Percentiles rank a stretch among this genome's conserved stretches.
Evolutionary conservation across 2,329 filamentous ascomycete species (phyloP).

Genomic region (Cryphonectria nitschkei): DNA sequence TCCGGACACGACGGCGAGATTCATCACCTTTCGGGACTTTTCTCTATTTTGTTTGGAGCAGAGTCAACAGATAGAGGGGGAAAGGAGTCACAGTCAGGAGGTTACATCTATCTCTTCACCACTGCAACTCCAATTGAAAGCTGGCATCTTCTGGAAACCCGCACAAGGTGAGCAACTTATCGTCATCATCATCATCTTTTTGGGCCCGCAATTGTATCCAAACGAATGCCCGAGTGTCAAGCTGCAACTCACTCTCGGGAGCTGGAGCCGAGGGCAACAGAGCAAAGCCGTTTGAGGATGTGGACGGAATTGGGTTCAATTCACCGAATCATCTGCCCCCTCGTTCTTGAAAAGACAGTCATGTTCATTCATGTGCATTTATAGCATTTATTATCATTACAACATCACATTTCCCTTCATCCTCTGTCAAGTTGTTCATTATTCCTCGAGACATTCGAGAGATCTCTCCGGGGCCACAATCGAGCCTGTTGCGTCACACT

Average conservation of each 20-base stretch:
- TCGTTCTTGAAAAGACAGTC: neutral
- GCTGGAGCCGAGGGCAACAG: neutral
- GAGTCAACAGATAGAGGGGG: neutral
- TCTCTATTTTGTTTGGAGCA: neutral
- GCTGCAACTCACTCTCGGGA: neutral
- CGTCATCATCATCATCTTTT: neutral
- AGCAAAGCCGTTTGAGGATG: neutral
- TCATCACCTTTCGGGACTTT: neutral
- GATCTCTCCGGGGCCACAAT: neutral
- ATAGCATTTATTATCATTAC: neutral
- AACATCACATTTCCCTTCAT: neutral
- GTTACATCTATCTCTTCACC: neutral
- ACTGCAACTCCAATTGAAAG: neutral
- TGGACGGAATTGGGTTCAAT: neutral
- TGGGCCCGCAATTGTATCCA: neutral
- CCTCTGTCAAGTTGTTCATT: neutral
- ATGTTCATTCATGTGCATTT: neutral
- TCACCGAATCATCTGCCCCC: neutral
- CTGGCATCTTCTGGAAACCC: neutral
- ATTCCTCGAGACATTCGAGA: neutral
- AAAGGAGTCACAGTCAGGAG: neutral
- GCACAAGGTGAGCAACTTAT: slow-evolving; percentile 6
- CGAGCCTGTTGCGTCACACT: neutral
- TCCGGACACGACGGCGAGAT: slow-evolving; percentile 10
- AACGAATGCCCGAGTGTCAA: neutral